Evolutionary conservation across 768 basidiomycete genomes (phyloP), one percentile per base, ranked within the genome.

Genomic region (Ephemerocybe angulata): DNA sequence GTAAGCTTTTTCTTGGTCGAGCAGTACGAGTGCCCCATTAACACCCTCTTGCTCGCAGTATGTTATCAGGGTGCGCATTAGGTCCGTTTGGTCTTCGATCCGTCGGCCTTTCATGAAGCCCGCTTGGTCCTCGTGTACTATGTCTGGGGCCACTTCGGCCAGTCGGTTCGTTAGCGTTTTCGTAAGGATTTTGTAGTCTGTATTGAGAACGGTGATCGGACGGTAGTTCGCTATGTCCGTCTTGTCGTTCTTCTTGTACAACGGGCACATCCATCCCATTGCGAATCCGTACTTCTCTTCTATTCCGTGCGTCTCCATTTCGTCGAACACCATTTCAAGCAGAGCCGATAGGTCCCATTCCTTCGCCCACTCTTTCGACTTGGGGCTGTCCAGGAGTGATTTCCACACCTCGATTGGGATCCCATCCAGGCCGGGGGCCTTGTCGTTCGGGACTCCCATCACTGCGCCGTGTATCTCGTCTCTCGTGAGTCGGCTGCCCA

Each of bases 1-100:
- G 31, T 74, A 74, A 0, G 70, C 66, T 54, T 74, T 75, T 57
- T 75, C 73, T 55, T 76, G 73, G 60, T 75, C 72, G 0, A 76
- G 65, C 0, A 63, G 53, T 0, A 76, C 25, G 0, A 76, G 70
- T 0, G 47, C 22, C 0, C 73, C 64, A 25, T 74, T 59, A 38
- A 54, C 53, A 29, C 65, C 61, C n/a, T 41, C 50, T 31, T 25
- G 19, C 52, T 70, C 65, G 5, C 58, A 60, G 7, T 64, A 64
- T 0, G 62, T 27, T 0, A 69, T 60, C 25, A 75, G 63, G 0
- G 62, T 13, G 28, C 68, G 53, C 0, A 64, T 52, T 0, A 75
- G 65, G 0, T 63, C 21, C 0, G 65, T 72, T 0, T 73, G 71
- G 62, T 77, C 65, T 0, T 54, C 57, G 4, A 78, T 73, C 0